Evolutionary conservation across 78 protist genomes (phyloP), one percentile per base, ranked within the genome.

Genomic region (Thecamonas trahens): DNA sequence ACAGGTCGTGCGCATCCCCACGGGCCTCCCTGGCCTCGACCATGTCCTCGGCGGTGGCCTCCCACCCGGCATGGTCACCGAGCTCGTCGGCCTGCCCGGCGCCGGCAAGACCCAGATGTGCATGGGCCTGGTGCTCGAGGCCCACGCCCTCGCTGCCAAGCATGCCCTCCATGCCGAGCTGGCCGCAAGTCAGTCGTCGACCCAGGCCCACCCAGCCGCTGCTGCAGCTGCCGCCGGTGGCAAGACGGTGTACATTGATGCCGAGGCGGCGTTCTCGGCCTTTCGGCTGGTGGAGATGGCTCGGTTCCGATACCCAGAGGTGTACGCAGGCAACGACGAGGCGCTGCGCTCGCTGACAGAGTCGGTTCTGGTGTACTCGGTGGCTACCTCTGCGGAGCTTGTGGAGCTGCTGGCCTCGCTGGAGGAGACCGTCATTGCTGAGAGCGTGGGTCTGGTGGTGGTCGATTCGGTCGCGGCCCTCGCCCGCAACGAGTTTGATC

Each of bases 391-490:
- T 3, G 17, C 17, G 17, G 44, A 39, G 44, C 44, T 39, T 3
- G 44, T 3, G 17, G 44, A 39, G 44, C 3, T 7, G 44, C 44
- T 39, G 44, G 17, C 17, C 17, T 3, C 17, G 44, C 44, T 39
- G 44, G 44, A 39, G 44, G 17, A 39, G 44, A 3, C 7, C 17
- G 7, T 39, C 44, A 7, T 39, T 7, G 44, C 44, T 3, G 7
- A 7, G 17, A 3, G 44, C 44, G 44, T 7, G 44, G 17, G 44
- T 9, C n/a, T 26, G 11, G 26, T 75, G 13, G 64, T 75, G 24
- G n/a, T 75, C 59, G 80, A 75, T 50, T 75, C 80, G 32, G 2
- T 75, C 29, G 73, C 80, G 18, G 50, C 61, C 67, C 74, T 50
- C 67, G 34, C 67, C 37, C 73, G 80, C 28, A 39, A 65, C 49